Evolutionary conservation across 495 filamentous ascomycete species (phyloP), one percentile per base, ranked within the genome.

Genomic region (Bombardia bombarda): DNA sequence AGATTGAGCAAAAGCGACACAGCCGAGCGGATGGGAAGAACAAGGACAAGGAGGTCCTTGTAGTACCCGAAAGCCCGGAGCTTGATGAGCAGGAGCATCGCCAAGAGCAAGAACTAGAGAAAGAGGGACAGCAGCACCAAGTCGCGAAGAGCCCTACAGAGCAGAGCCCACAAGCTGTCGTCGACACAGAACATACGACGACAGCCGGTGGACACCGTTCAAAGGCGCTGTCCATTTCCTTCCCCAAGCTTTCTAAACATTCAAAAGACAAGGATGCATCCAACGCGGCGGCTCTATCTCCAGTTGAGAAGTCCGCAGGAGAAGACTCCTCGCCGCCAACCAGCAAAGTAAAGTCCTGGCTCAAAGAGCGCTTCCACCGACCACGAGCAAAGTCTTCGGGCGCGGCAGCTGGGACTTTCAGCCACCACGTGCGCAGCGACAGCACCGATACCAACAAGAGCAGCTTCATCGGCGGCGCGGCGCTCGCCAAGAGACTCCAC

Each of bases 261-360:
- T 47, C 52, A 44, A 12, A 28, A 36, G 21, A 34, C 38, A 4
- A 16, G 42, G 25, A 20, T 26, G 16, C 22, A 32, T 7, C 3
- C 2, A 19, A 16, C 3, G 18, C 32, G 8, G 13, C 26, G 26
- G 17, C 32, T 0, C 33, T 30, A 26, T 13, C 16, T n/a, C 25
- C 41, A 18, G 10, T 22, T 23, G 24, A 30, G 28, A 50, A 18
- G 10, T 33, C 46, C 8, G 47, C 48, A 8, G 47, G 38, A 6
- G 42, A 47, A 3, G 28, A 37, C 14, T 12, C 31, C 0, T 18
- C 53, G 2, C 57, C 55, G 0, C 63, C 67, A 21, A 56, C 56
- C 3, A 47, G 49, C 23, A 63, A 73, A 44, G 63, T 83, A 28
- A 82, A 73, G 41, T 67, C 68, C 33, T 86, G 80, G 80, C 60